A percentile compares a stretch with the other conserved stretches of the same genome.
Conservation (phyloP, 2,329 filamentous ascomycete genomes). For the Trichoderma guizhouense region DNA sequence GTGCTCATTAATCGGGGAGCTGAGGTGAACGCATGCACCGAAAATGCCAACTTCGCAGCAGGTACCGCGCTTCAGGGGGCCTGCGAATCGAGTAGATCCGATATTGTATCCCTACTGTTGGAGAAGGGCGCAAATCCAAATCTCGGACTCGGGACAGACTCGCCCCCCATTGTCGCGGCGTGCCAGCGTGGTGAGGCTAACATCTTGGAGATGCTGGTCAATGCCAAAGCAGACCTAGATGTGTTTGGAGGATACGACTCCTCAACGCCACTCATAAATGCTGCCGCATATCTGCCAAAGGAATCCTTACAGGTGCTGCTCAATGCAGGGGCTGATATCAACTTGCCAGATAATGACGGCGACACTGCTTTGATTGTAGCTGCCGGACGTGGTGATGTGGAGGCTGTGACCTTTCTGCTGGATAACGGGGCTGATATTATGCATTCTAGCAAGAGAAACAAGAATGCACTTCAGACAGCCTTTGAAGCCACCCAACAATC, state of each 20-base stretch:
- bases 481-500: background rate
- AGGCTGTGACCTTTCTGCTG: slow-evolving; percentile 34
- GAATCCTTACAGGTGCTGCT: slow-evolving; percentile 33
- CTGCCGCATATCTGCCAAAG: slow-evolving; percentile 33
- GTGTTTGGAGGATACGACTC: slow-evolving; percentile 33
- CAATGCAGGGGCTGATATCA: slow-evolving; percentile 37
- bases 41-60: slow-evolving; percentile 26
- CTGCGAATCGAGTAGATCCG: slow-evolving; percentile 32
- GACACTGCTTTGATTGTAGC: slow-evolving; percentile 40
- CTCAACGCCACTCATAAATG: slow-evolving; percentile 37
- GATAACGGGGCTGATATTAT: slow-evolving; percentile 32
- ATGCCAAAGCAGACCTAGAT: slow-evolving; percentile 35
- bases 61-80: slow-evolving; percentile 42
- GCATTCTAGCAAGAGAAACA: background rate
- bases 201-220: slow-evolving; percentile 36
- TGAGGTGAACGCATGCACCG: slow-evolving; percentile 33
- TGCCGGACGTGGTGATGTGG: slow-evolving; percentile 31
- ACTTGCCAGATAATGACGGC: slow-evolving; percentile 33
- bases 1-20: slow-evolving; percentile 35
- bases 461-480: slow-evolving; percentile 14
- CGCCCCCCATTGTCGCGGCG: slow-evolving; percentile 38
- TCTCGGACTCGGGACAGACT: slow-evolving; percentile 33
- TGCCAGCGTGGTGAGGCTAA: slow-evolving; percentile 32
- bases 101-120: slow-evolving; percentile 38
- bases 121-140: slow-evolving; percentile 37